Conservation (phyloP, 345 rosid species). For the Syzygium grande region DNA sequence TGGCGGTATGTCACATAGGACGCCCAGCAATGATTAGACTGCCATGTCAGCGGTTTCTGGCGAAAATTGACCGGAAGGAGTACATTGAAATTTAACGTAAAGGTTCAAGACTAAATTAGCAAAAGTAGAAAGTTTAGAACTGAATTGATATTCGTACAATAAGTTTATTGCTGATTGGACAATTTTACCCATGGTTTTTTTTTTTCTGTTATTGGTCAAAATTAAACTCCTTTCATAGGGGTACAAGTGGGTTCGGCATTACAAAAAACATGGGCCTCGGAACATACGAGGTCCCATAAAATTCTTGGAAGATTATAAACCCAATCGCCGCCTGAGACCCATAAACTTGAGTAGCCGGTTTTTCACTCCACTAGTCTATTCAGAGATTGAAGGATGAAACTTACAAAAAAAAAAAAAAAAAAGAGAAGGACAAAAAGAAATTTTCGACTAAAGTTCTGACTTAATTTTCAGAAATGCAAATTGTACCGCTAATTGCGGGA, state of each 20-base stretch:
- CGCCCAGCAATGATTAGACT: no score
- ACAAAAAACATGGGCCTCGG: neutral
- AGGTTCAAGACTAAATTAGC: no score
- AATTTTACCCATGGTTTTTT: neutral
- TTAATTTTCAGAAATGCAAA: neutral
- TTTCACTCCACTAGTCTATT: no score
- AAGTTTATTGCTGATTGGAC: neutral
- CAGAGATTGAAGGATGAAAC: no score
- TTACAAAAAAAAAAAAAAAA: neutral
- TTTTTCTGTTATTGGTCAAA: no score
- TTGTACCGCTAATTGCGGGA: neutral
- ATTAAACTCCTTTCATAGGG: no score
- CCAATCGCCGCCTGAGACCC: neutral
- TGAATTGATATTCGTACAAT: no score
- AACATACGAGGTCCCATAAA: neutral
- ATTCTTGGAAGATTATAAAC: neutral
- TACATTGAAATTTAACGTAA: neutral
- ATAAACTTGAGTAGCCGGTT: neutral
- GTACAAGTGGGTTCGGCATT: neutral
- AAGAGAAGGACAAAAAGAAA: neutral
- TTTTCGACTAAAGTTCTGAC: neutral
- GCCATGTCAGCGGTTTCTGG: fast-evolving
- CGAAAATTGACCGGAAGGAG: neutral
- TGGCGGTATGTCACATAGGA: neutral
- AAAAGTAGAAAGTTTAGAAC: neutral